Evolutionary conservation across 805 yeast genomes (phyloP).

Genomic region (Yarrowia sp.): DNA sequence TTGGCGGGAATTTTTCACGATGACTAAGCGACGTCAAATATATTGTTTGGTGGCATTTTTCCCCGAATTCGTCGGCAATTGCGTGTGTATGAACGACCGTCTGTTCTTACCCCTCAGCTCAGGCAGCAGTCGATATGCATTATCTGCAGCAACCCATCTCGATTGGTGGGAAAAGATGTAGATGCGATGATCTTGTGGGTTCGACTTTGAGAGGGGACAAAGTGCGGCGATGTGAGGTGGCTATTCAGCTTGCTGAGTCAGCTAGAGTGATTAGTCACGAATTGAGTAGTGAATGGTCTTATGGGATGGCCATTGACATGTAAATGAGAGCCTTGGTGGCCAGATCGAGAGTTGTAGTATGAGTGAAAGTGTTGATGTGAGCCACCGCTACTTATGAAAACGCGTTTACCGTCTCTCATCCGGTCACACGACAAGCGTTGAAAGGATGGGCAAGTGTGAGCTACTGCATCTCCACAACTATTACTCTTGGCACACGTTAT

Average conservation of each 20-base stretch:
- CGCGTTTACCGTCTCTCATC: no score
- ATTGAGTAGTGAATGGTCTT: no score
- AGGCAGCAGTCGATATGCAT: conserved; percentile 20
- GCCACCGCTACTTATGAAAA: no score
- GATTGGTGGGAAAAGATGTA: neutral
- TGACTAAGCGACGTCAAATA: neutral
- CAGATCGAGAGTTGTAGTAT: no score
- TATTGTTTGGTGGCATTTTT: neutral
- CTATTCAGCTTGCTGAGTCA: neutral
- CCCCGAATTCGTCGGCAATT: neutral
- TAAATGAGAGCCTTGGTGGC: no score
- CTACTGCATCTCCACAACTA: no score
- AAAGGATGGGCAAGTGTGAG: no score
- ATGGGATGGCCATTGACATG: no score
- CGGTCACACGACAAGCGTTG: no score
- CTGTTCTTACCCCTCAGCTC: neutral
- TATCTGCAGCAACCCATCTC: conserved; percentile 21
- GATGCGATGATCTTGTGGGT: neutral
- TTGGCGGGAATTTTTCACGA: neutral
- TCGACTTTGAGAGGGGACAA: neutral
- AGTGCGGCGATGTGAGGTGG: neutral
- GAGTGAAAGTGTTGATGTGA: no score
- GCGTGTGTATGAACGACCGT: neutral
- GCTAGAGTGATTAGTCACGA: neutral
- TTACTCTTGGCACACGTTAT: no score